These are phyloP conservation scores for Colletotrichum graminicola DNA, from an alignment of 2,329 filamentous ascomycete species.

Conservation along the genomic window DNA sequence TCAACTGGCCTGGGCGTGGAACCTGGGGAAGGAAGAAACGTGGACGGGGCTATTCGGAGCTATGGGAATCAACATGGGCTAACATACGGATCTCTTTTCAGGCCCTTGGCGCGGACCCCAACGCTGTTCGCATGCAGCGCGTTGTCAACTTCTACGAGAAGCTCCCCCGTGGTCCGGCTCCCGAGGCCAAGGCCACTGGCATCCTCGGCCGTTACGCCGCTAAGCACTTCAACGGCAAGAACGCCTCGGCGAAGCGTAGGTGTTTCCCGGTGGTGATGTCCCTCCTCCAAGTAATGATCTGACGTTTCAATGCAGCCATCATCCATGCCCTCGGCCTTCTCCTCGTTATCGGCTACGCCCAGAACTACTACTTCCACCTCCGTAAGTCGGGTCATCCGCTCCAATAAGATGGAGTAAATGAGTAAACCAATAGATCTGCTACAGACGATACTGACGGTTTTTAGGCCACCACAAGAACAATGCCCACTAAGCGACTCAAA, in stretches of 20 bases:
- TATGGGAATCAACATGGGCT: slow-evolving; percentile 48
- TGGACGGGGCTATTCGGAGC: slow-evolving; percentile 35
- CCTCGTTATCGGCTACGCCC: slow-evolving; percentile 87
- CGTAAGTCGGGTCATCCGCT: slow-evolving; percentile 72
- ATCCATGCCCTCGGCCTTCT: slow-evolving; percentile 86
- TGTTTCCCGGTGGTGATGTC: slow-evolving; percentile 44
- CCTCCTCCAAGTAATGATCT: background rate
- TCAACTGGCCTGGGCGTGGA: slow-evolving; percentile 15
- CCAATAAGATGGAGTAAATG: background rate
- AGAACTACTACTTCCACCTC: slow-evolving; percentile 99
- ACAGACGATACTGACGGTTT: slow-evolving; percentile 21
- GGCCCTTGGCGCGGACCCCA: slow-evolving; percentile 94
- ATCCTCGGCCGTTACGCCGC: slow-evolving; percentile 89
- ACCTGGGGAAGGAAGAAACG: background rate
- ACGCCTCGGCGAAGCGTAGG: slow-evolving; percentile 89
- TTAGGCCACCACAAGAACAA: slow-evolving; percentile 99
- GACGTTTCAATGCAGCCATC: slow-evolving; percentile 71
- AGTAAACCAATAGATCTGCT: slow-evolving; percentile 44
- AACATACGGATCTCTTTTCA: slow-evolving; percentile 57
- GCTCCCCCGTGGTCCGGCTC: slow-evolving; percentile 91
- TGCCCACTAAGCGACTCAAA: slow-evolving; percentile 77
- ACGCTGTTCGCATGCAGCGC: slow-evolving; percentile 97
- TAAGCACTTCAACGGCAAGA: slow-evolving; percentile 91
- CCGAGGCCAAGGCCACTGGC: slow-evolving; percentile 84
- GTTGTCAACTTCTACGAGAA: slow-evolving; percentile 99